Base-by-base conservation (phyloP, 192 early-diverging fungal species). In the Gonapodya sp. region DNA sequence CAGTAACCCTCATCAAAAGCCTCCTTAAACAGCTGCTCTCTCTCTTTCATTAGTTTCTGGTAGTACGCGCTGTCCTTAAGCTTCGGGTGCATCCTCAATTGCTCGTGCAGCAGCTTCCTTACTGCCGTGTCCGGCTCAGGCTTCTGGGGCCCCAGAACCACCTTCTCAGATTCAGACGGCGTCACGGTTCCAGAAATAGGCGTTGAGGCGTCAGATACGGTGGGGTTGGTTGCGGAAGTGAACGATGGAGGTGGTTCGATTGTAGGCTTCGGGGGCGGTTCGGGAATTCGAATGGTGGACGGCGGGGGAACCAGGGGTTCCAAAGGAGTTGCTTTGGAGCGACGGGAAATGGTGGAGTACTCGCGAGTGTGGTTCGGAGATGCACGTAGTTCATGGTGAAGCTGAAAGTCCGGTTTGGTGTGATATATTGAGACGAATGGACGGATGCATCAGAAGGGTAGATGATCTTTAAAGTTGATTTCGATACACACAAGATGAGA, bases 21-120 rank as follows among this genome's bases (percentile, higher is more conserved):
- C 75, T 77, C 75, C 75, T 77, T 77, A 33, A 77, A 77, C 75
- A 77, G 75, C 75, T 77, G 18, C 31, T 77, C 75, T 8, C 75
- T 18, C 30, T 77, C 75, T 18, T 77, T 34, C 75, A 77, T 77
- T 18, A 77, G 31, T 2, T 33, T 18, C 31, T 77, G 75, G 75
- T 77, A 77, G 75, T 32, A 77, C 2, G 8, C 34, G 31, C 34
- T 77, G 75, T 77, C 75, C 75, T 77, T 77, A 18, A 77, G 75
- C 75, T 77, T 77, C 8, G 75, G 75, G 31, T 77, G 75, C 30
- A 8, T 18, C 75, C 34, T 77, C 18, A 77, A 33, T 33, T 77
- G 75, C 31, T 77, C 75, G 31, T 77, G 75, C 30, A 77, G 34
- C 2, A 64, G 46, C 46, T 64, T 64, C 46, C 46, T 64, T 8